Base-by-base conservation (phyloP, 768 basidiomycete species). In the Tubosaeta brunneosetosa region DNA sequence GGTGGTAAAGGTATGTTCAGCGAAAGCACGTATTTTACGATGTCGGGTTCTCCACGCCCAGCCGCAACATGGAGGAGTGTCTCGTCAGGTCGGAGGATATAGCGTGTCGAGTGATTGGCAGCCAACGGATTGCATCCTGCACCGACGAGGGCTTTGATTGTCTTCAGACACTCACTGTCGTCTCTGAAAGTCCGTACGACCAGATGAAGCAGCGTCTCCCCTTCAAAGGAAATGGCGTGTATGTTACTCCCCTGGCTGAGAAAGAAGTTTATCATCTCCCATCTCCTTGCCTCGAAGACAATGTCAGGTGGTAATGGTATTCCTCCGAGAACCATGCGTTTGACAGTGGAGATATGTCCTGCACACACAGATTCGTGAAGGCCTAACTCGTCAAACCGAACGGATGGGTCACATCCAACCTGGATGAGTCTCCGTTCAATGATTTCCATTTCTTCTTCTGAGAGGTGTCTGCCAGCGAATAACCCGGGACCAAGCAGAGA, bases 341-440 rank as follows among this genome's bases (percentile, higher is more conserved):
- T 13, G 1, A 57, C 55, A 3, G 16, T 42, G 5, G 44, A 47
- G 6, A 54, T 3, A 7, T 52, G 59, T 3, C 60, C 60, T 0
- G 31, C 37, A 14, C n/a, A 22, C 13, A 44, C 60, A 1, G 55
- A 49, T 2, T 16, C 5, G 14, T 22, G 29, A 17, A 61, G 38
- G 4, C 16, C 42, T 4, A 37, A 26, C 26, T 50, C 26, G 5
- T 42, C 3, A 5, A 42, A 37, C 7, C 12, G 29, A 16, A 12
- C 7, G 10, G 45, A 34, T 1, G 42, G 33, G 2, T 61, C 26
- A 2, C 27, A 50, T 8, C 55, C 52, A 0, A 50, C 10, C n/a
- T 61, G 59, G 13, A 38, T 0, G 2, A 61, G 38, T 32, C 58
- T 60, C 14, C 38, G 44, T 45, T 36, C 5, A 2, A 57, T 52